Evolutionary conservation across 305 asterid species (phyloP).

Genomic region (Fraxinus sp.): DNA sequence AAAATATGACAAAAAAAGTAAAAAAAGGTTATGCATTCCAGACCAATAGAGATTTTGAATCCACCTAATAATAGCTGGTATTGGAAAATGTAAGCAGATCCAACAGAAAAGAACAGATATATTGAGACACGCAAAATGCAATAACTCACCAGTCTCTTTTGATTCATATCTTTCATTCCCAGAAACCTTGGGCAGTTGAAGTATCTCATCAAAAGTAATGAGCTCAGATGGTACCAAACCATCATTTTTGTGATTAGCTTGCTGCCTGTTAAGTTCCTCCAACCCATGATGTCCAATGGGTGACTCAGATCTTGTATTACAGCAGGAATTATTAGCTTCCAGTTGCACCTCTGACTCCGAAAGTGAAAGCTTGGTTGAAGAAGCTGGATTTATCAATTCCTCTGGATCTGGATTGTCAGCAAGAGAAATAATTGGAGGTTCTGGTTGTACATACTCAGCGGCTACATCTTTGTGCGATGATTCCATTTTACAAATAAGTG

Average conservation of each 20-base stretch:
- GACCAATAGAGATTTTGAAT: background rate
- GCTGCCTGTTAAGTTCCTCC: constrained; percentile 44
- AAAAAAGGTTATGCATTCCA: background rate
- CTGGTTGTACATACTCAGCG: constrained; percentile 18
- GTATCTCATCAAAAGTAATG: constrained; percentile 26
- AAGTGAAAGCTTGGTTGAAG: constrained; percentile 28
- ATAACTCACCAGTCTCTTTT: constrained; percentile 46
- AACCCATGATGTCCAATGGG: constrained; percentile 38
- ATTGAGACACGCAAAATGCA: background rate
- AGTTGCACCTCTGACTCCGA: constrained; percentile 29
- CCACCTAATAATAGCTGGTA: background rate
- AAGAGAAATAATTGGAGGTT: constrained; percentile 12
- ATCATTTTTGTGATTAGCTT: constrained; percentile 31
- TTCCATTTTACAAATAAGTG: constrained; percentile 15
- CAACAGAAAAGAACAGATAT: background rate
- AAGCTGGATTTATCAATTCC: constrained; percentile 38
- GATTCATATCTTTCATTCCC: constrained; percentile 31
- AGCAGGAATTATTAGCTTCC: constrained; percentile 25
- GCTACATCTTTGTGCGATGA: constrained; percentile 9
- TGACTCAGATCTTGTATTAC: constrained; percentile 27
- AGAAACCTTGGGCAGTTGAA: constrained; percentile 30
- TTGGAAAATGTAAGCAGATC: background rate
- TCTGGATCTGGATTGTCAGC: constrained; percentile 25
- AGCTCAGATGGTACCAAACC: constrained; percentile 32
- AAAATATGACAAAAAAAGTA: background rate